Base-by-base conservation (phyloP, 257 asterid species). In the Solanum pimpinellifolium region DNA sequence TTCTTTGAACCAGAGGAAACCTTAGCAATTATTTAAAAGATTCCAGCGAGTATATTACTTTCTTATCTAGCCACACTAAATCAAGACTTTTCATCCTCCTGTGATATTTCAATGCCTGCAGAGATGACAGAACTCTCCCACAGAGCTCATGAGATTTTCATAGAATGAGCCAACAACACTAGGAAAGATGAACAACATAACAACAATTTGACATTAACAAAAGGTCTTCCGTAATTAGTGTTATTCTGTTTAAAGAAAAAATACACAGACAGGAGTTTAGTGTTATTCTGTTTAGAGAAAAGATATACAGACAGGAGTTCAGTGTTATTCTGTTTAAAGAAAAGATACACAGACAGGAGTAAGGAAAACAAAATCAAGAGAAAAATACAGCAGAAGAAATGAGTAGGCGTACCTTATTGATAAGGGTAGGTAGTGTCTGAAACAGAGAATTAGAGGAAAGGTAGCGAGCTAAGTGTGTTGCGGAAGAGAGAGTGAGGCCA, bases 401-500 rank as follows among this genome's bases (percentile, higher is more conserved):
- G 37, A 69, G 83, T 49, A 20, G 83, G 70, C 31, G 15, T 62
- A 78, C 99, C 98, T 94, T 94, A 41, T 81, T 91, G 89, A 97
- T 90, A 69, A 97, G 94, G 76, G 60, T 87, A 20, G 95, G 97
- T 76, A 97, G 94, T 44, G 90, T 65, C 72, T 83, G 88, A 70
- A 68, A 27, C 11, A 68, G 75, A 5, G 95, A 92, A 76, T 42
- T 76, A 87, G 95, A 87, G 16, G 95, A 93, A 13, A 92, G 90
- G 88, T 91, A 94, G 75, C 97, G 93, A 46, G 97, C 98, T 46
- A 97, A 90, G 88, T 91, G 94, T 29, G 94, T 90, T 18, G 98
- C 98, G 12, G 98, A 93, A 80, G 98, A 89, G 39, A 95, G 97
- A 68, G 98, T 75, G 25, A 95, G 90, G 65, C 98, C 99, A 73